These are phyloP conservation scores for Peziza echinospora DNA, from an alignment of 495 filamentous ascomycete species.

Conservation along the genomic window DNA sequence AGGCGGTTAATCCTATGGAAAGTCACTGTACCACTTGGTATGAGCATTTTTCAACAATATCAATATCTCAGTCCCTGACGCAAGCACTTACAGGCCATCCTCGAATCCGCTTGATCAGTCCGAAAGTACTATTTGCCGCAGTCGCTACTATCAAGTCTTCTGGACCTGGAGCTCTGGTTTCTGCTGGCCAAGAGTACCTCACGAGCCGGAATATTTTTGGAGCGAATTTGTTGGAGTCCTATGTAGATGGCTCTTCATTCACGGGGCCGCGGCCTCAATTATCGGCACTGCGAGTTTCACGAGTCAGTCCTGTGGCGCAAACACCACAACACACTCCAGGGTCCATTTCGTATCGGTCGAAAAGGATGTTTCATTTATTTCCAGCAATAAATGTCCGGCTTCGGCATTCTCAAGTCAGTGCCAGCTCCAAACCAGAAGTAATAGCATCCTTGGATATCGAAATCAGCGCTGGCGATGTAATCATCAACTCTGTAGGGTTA, in stretches of 20 bases:
- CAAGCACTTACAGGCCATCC: constrained; percentile 33
- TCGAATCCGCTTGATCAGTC: constrained; percentile 54
- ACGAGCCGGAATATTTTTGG: constrained; percentile 52
- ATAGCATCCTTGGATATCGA: constrained; percentile 75
- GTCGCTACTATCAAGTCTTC: constrained; percentile 41
- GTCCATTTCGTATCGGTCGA: constrained; percentile 27
- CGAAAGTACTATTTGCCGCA: constrained; percentile 54
- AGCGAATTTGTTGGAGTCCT: constrained; percentile 60
- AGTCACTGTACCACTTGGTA: constrained; percentile 45
- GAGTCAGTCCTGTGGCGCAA: constrained; percentile 46
- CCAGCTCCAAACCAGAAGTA: constrained; percentile 39
- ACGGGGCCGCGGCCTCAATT: constrained; percentile 46
- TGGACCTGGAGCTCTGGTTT: constrained; percentile 29
- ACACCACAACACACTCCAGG: constrained; percentile 36
- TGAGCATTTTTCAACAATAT: constrained; percentile 17
- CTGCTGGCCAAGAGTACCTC: constrained; percentile 48
- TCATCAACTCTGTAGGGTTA: constrained; percentile 45
- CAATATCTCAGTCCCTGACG: neutral
- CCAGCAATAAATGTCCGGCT: constrained; percentile 70
- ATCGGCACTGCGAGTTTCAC: constrained; percentile 56
- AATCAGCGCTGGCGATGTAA: constrained; percentile 40
- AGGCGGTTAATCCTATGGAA: constrained; percentile 65
- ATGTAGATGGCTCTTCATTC: constrained; percentile 46
- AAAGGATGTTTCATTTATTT: constrained; percentile 46
- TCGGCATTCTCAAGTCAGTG: constrained; percentile 51